Base-by-base conservation (phyloP, 129 eudicot genomes). In the Tanacetum coccineum region DNA sequence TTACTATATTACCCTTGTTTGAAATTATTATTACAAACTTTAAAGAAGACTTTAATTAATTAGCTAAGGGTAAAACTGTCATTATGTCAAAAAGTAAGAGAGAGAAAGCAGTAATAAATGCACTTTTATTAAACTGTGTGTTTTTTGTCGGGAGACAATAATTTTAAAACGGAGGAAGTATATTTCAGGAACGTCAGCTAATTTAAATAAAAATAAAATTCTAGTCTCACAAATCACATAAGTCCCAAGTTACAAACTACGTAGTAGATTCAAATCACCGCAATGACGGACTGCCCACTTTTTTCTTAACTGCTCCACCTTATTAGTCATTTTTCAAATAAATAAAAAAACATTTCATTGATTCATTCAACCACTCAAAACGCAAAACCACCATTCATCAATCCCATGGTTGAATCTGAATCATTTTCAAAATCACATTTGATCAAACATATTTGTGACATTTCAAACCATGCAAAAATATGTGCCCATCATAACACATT, bases 401-500 rank as follows among this genome's bases (percentile, higher is more conserved):
- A 17, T 22, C 52, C 53, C 0, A 68, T 60, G 75, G 63, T 68
- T 1, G 70, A 44, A 28, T 72, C 68, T 45, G 32, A 62, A 70
- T 70, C 77, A 49, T 75, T 74, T 36, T 18, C 76, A 14, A 85
- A 85, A 70, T 77, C 85, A 68, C 81, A 52, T 67, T 66, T 89
- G 65, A 86, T 77, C 21, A 74, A 67, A 64, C 77, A 79, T 48
- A 89, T 86, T 12, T 83, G 82, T 79, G 81, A 75, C 67, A 50
- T 89, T 21, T 76, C 85, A 18, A 64, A 67, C 44, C 80, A 76
- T 58, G 70, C 87, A 32, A 73, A 12, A n/a, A 82, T 82, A 81
- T 17, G 45, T 73, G 55, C 76, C 54, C 81, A 54, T 52, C 74
- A 3, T 18, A 14, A 46, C 50, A n/a, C 45, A 1, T 49, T 28